Conservation (phyloP, 768 basidiomycete genomes). For the Mrakia blollopis region DNA sequence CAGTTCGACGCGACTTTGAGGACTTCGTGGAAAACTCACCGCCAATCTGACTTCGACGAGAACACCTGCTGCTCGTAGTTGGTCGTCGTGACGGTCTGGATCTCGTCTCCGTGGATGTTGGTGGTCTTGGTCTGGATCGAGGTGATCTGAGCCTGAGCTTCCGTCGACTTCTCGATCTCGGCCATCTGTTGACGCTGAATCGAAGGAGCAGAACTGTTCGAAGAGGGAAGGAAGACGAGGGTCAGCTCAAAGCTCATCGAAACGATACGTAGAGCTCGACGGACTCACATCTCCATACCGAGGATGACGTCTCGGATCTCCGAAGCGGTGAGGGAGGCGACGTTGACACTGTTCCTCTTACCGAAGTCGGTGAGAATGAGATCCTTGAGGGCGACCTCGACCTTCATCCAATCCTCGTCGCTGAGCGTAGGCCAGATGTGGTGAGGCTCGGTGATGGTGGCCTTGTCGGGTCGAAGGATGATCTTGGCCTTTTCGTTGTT, state of each 20-base stretch:
- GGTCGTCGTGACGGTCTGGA: constrained; percentile 92
- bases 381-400: constrained; percentile 97
- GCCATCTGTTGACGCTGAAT: constrained; percentile 97
- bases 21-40: constrained; percentile 40
- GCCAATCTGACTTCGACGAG: constrained; percentile 99
- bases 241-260: constrained; percentile 11
- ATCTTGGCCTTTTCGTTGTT: constrained; percentile 99
- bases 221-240: neutral
- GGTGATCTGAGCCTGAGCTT: constrained; percentile 90
- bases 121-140: constrained; percentile 97
- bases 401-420: constrained; percentile 98
- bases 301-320: constrained; percentile 98
- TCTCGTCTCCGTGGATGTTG: constrained; percentile 88
- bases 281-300: constrained; percentile 77
- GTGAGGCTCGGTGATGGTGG: constrained; percentile 92
- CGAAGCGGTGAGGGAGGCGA: constrained; percentile 90
- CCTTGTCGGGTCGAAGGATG: constrained; percentile 93
- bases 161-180: constrained; percentile 91
- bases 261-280: neutral
- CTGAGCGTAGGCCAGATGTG: constrained; percentile 92
- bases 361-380: constrained; percentile 92
- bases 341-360: constrained; percentile 97
- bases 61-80: constrained; percentile 99
- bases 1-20: neutral
- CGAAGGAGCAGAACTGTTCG: constrained; percentile 40